Evolutionary conservation across 805 yeast species (phyloP).

Genomic region (Tetrapisispora pingtungensis): DNA sequence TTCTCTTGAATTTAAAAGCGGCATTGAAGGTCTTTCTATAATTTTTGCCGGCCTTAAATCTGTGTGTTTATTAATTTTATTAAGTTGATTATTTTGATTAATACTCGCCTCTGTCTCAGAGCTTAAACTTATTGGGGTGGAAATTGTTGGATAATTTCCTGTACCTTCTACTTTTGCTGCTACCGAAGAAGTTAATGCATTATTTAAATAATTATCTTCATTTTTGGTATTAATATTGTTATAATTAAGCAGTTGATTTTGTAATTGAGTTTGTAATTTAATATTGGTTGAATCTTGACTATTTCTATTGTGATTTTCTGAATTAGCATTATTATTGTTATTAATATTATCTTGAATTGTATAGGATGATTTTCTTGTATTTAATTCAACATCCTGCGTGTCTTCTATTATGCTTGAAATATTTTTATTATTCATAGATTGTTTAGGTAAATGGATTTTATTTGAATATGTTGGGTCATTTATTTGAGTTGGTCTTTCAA

Average conservation of each 20-base stretch:
- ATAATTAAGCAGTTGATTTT: background rate
- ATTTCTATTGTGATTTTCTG: background rate
- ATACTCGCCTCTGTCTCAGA: background rate
- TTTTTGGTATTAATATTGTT: background rate
- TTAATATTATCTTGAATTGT: background rate
- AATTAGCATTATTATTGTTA: background rate
- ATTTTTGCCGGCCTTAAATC: conserved; percentile 8
- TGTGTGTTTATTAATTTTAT: background rate
- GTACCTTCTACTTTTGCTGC: background rate
- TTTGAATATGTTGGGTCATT: background rate
- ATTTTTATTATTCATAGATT: background rate
- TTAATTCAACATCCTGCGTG: background rate
- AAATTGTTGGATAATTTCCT: background rate
- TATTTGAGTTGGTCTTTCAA: background rate
- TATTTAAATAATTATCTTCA: background rate
- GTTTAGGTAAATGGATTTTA: background rate
- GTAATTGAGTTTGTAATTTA: background rate
- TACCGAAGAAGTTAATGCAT: background rate
- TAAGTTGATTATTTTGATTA: background rate
- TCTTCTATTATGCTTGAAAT: background rate
- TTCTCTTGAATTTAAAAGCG: conserved; percentile 20
- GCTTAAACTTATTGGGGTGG: background rate
- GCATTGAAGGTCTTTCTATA: conserved; percentile 19
- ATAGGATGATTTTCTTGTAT: background rate
- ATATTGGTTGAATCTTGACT: background rate